Evolutionary conservation across 2,329 filamentous ascomycete species (phyloP), one percentile per base, ranked within the genome.

Genomic region (Fusarium denticulatum): DNA sequence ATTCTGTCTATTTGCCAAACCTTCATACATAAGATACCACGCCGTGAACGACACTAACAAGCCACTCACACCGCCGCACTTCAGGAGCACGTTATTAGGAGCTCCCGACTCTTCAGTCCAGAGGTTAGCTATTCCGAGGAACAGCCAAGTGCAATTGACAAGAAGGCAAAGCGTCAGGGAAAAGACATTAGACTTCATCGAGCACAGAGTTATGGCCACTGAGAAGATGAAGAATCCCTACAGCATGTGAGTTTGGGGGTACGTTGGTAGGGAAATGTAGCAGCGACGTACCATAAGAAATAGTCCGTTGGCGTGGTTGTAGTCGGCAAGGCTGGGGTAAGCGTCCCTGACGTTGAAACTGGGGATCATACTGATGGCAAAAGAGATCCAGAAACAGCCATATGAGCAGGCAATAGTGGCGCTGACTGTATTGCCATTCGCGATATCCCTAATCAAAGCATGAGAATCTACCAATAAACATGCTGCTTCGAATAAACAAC

Each of bases 341-440:
- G 64, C 50, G 13, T 60, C 61, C 45, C 52, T 66, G 3, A 67
- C 45, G 12, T 67, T 24, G n/a, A 67, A 67, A 5, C 39, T 36
- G 16, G 61, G 64, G 4, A 67, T 66, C 32, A 67, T 40, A 13
- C 50, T 66, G 7, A 67, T 66, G 14, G 64, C 64, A n/a, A 22
- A 67, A 5, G 61, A 66, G 22, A 67, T 60, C 64, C 64, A 67
- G 34, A 67, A 67, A n/a, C 64, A 67, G 28, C 64, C 64, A 46
- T 67, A 67, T 0, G 64, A 66, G 34, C 50, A 59, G 12, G 64
- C 52, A 26, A 67, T 60, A 6, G 64, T 67, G 1, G 64, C 64
- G 2, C 64, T 67, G 7, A 66, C 61, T 20, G 64, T 67, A 11
- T 67, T 67, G 0, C 64, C 64, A 46, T 52, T 60, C 1, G 64